Base-by-base conservation (phyloP, 345 rosid genomes). In the Eucalyptus cloeziana region DNA sequence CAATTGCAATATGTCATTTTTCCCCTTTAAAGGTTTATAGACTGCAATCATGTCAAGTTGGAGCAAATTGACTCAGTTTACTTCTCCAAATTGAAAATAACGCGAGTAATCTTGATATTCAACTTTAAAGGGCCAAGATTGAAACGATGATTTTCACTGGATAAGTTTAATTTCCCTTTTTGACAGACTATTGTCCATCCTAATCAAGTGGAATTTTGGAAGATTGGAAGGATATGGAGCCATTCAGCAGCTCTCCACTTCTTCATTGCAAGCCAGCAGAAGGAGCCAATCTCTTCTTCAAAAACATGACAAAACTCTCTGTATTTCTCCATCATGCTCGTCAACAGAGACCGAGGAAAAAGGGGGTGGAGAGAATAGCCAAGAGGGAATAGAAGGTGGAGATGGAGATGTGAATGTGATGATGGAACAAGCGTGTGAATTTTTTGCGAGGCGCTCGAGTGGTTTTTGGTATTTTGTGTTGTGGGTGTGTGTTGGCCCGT, bases 401-500 rank as follows among this genome's bases (percentile, higher is more conserved):
- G 83, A 76, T 76, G 83, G 45, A 12, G 87, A 76, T 21, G 83
- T 76, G 83, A 80, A 52, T 49, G 54, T 25, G 31, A 87, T 87
- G 81, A 80, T 79, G 54, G 69, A 58, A 80, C 67, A 88, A 83
- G 79, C 79, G 89, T 56, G 89, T 88, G 86, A 62, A 50, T 14
- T 52, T 22, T 52, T 85, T 49, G 87, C 87, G 87, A 27, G 14
- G 90, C 52, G 91, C 62, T 90, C 89, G 90, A n/a, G 90, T 91
- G 92, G 80, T 89, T 88, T 71, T 76, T 76, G 83, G 45, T 76
- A 60, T 79, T 85, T 86, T 86, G 92, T 83, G 92, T 86, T 89
- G 88, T 93, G 95, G 94, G 94, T 91, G 95, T 94, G 95, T 91
- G 96, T 94, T 95, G 95, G 96, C 92, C 92, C 87, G 94, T 94